Conservation (phyloP, 2,329 filamentous ascomycete species). For the Colletotrichum horii region DNA sequence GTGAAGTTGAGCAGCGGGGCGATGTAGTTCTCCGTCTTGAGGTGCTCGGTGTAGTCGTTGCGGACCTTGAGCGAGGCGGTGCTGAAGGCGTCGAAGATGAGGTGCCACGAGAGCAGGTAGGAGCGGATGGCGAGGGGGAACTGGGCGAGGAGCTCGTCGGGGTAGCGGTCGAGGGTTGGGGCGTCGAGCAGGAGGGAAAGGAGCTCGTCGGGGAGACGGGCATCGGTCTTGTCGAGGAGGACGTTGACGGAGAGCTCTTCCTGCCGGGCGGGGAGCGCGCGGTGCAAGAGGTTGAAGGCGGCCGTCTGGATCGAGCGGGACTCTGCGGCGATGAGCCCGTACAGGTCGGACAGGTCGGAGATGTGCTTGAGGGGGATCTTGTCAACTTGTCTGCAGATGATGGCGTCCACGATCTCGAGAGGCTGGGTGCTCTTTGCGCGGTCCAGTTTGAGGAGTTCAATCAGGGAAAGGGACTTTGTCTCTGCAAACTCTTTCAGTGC, state of each 20-base stretch:
- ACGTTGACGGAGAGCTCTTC: slow-evolving; percentile 83
- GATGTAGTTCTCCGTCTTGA: slow-evolving; percentile 77
- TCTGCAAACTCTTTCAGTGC: slow-evolving; percentile 67
- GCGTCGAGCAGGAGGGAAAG: slow-evolving; percentile 82
- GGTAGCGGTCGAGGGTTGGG: slow-evolving; percentile 72
- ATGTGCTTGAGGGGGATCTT: slow-evolving; percentile 67
- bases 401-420: slow-evolving; percentile 74
- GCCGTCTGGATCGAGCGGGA: slow-evolving; percentile 79
- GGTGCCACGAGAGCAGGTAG: slow-evolving; percentile 87
- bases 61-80: slow-evolving; percentile 83
- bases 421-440: slow-evolving; percentile 62
- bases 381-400: slow-evolving; percentile 73
- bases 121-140: slow-evolving; percentile 75
- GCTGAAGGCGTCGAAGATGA: slow-evolving; percentile 86
- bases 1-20: slow-evolving; percentile 75
- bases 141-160: slow-evolving; percentile 67
- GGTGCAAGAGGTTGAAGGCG: slow-evolving; percentile 81
- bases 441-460: slow-evolving; percentile 66
- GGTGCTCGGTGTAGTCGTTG: slow-evolving; percentile 77
- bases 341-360: slow-evolving; percentile 71
- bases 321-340: slow-evolving; percentile 75
- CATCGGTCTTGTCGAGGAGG: slow-evolving; percentile 72
- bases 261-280: slow-evolving; percentile 77
- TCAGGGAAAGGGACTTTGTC: slow-evolving; percentile 60
- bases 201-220: slow-evolving; percentile 81